Conservation (phyloP, 768 basidiomycete genomes). For the Multifurca ochricompacta region DNA sequence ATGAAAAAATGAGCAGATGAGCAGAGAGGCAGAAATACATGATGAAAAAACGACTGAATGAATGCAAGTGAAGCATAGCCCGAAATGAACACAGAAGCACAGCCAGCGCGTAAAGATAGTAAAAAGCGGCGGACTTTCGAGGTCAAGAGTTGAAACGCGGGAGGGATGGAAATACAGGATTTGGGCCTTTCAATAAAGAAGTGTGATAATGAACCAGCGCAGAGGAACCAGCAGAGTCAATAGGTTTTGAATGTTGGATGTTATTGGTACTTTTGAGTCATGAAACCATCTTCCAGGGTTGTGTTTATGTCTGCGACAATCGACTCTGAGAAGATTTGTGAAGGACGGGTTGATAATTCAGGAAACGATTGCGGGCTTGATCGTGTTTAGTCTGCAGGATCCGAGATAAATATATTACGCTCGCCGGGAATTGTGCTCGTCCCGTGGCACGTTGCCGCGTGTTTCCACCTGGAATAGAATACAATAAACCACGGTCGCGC, state of each 20-base stretch:
- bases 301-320: no score
- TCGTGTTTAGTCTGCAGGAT: slow-evolving; percentile 28
- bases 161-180: neutral
- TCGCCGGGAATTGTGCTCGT: slow-evolving; percentile 49
- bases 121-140: neutral
- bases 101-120: neutral
- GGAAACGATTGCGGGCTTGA: neutral
- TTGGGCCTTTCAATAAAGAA: neutral
- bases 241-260: neutral
- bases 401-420: slow-evolving; percentile 47
- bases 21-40: neutral
- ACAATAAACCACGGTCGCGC: neutral
- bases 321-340: no score
- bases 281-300: no score
- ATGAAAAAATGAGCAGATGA: neutral
- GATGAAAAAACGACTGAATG: neutral
- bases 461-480: slow-evolving; percentile 59
- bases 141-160: neutral
- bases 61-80: neutral
- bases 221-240: neutral
- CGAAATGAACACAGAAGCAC: neutral
- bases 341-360: no score
- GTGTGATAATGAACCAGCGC: neutral
- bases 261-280: no score
- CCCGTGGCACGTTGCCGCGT: slow-evolving; percentile 70